Base-by-base conservation (phyloP, 225 moss, liverwort and hornwort species). In the Physcomitrium patens region DNA sequence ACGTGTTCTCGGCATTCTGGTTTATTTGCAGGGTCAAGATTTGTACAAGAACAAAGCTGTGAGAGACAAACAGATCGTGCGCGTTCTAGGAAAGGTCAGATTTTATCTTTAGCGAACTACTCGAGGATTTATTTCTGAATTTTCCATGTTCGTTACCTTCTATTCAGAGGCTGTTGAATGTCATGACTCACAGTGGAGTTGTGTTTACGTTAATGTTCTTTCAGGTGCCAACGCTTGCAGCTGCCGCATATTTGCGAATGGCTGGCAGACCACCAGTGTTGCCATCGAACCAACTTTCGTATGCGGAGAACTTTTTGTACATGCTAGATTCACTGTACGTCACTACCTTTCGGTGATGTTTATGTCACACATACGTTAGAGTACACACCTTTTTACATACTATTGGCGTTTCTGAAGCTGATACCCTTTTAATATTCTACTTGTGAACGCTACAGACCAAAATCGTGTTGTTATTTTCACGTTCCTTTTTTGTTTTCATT, bases 31-130 rank as follows among this genome's bases (percentile, higher is more conserved):
- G 96, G 94, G 96, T 70, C 94, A 94, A 85, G 87, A 87, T 77
- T 59, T 97, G 58, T 97, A 97, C 66, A 77, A 76, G 23, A 87
- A 79, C n/a, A 94, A 91, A 78, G 64, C 92, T 72, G 89, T 93
- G 58, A 85, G 96, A 60, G 91, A 94, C 82, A 97, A 97, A 68
- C 96, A 97, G 83, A 94, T 97, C 63, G 94, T 94, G 51, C 92
- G 94, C 50, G 37, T 97, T 70, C 81, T 97, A 49, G 96, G 94
- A 75, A 97, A 97, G 96, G 96, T 96, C 12, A 48, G 60, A 61
- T 59, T 37, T 37, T 51, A 54, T 17, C 53, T 50, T 18, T 12
- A 51, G 72, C 63, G 22, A 62, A 49, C 26, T 26, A 10, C 47
- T 65, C 28, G 44, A 72, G 23, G 8, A 18, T 55, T 28, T 65